phyloP scores from a whole-genome alignment of 345 rosid species.

The Bruguiera gymnorhiza region DNA sequence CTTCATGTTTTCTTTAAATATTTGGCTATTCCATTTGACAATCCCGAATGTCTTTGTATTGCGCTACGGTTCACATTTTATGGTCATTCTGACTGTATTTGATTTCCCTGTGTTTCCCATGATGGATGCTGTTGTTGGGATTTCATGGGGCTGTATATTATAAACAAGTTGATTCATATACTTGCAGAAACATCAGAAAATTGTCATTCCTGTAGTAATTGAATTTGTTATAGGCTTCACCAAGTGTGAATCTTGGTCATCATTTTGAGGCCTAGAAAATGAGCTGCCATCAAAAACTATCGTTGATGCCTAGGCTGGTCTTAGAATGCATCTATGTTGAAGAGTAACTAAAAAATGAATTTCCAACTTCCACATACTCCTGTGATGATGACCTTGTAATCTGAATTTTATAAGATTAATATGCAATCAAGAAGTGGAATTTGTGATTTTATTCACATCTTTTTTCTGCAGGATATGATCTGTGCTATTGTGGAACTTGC shows the following conservation, averaged over 20 bases:
- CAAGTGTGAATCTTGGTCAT: not conserved
- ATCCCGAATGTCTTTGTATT: no score
- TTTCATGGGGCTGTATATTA: no score
- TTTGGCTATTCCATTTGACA: no score
- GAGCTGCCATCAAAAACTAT: not conserved
- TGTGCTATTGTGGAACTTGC: conserved; percentile 86
- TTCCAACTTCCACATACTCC: not conserved
- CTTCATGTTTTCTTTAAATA: no score
- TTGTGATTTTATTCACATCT: conserved; percentile 2
- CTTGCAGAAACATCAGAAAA: no score
- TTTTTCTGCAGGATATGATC: conserved; percentile 69
- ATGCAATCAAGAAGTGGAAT: not conserved
- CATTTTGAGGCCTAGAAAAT: not conserved
- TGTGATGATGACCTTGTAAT: not conserved
- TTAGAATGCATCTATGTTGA: not conserved
- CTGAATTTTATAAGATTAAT: not conserved
- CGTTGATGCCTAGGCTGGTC: not conserved
- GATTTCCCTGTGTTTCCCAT: no score
- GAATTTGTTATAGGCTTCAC: not conserved
- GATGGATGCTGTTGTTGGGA: no score
- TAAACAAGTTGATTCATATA: no score
- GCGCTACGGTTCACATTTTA: no score
- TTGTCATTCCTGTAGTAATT: no score
- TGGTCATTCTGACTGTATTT: no score
- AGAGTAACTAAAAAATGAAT: not conserved